Evolutionary conservation across 129 eudicot genomes (phyloP).

Genomic region (Pseudognaphalium luteoalbum): DNA sequence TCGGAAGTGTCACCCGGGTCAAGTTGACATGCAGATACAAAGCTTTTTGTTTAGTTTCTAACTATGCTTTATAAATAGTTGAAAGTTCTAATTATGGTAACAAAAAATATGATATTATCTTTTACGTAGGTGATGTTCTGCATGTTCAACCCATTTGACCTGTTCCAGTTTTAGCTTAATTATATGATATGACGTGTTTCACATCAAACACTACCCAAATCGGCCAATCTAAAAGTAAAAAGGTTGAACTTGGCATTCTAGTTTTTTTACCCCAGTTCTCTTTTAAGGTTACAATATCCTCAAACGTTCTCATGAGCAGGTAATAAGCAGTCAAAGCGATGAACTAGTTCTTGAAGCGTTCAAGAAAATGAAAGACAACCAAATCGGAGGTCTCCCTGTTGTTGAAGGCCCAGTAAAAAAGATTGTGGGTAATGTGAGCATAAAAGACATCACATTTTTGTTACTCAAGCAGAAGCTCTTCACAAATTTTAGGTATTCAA

Average conservation of each 20-base stretch:
- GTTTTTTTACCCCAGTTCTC: slow-evolving; percentile 8
- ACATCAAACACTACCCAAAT: too few species aligned
- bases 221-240: neutral
- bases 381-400: slow-evolving; percentile 93
- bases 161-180: neutral
- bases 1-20: neutral
- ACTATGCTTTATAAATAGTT: too few species aligned
- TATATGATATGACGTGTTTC: too few species aligned
- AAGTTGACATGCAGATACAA: neutral
- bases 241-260: neutral
- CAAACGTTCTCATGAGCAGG: slow-evolving; percentile 38
- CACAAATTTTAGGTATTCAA: slow-evolving; percentile 73
- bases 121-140: too few species aligned
- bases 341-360: slow-evolving; percentile 90
- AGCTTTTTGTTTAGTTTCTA: neutral
- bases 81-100: neutral
- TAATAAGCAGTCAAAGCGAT: slow-evolving; percentile 50
- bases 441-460: slow-evolving; percentile 80
- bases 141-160: too few species aligned
- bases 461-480: slow-evolving; percentile 78
- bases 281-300: neutral
- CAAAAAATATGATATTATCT: neutral
- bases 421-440: slow-evolving; percentile 85
- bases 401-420: slow-evolving; percentile 71
- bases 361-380: slow-evolving; percentile 81